Conservation (phyloP, 495 filamentous ascomycete species). For the Niebla homalea region DNA sequence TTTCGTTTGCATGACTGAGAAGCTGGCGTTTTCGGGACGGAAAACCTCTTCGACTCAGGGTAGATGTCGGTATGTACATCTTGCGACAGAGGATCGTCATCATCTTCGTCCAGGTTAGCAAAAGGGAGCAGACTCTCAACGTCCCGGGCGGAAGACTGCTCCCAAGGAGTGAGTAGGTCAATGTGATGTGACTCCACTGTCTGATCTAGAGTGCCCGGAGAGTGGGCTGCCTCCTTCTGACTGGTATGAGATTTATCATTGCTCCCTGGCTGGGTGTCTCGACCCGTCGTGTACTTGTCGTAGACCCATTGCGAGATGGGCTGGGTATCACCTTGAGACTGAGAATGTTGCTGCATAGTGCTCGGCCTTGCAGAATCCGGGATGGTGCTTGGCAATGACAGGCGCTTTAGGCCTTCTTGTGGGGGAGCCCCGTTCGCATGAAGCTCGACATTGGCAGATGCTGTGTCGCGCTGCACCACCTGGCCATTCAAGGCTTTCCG, state of each 20-base stretch:
- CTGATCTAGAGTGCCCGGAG: constrained; percentile 23
- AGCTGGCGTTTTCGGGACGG: constrained; percentile 30
- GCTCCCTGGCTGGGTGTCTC: constrained; percentile 12
- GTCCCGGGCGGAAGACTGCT: constrained; percentile 11
- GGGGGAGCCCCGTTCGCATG: constrained; percentile 5
- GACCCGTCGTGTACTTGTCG: constrained; percentile 31
- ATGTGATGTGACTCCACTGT: constrained; percentile 37
- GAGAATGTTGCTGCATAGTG: constrained; percentile 8
- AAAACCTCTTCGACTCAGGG: constrained; percentile 37
- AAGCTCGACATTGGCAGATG: neutral
- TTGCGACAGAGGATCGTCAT: constrained; percentile 21
- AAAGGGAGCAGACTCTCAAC: constrained; percentile 11
- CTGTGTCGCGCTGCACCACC: neutral
- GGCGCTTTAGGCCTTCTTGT: neutral
- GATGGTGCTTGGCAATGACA: constrained; percentile 11
- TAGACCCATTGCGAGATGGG: constrained; percentile 40
- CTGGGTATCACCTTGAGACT: constrained; percentile 34
- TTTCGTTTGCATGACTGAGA: constrained; percentile 26
- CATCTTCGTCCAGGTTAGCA: constrained; percentile 20
- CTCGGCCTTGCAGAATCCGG: constrained; percentile 13
- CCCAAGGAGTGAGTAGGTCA: constrained; percentile 33
- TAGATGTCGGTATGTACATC: constrained; percentile 30
- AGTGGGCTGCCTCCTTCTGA: constrained; percentile 22
- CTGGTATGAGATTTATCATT: constrained; percentile 14
- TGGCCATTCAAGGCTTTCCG: neutral